phyloP scores from a whole-genome alignment of 2,329 filamentous ascomycete genomes.

The Ceratocystis lukuohia region DNA sequence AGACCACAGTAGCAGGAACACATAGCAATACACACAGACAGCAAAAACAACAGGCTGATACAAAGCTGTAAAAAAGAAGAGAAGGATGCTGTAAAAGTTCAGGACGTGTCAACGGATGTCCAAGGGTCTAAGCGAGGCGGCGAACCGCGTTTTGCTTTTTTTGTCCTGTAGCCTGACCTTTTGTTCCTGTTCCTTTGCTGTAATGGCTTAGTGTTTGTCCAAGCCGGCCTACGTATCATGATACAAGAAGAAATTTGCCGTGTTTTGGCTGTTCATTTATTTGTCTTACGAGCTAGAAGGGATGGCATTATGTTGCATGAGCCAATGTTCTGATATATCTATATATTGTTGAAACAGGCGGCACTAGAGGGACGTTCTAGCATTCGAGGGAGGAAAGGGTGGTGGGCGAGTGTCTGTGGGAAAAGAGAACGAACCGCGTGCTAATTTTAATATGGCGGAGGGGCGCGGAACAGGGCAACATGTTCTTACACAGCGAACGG shows the following conservation, averaged over 20 bases:
- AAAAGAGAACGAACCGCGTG: not conserved
- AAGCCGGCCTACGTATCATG: not conserved
- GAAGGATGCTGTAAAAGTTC: no score
- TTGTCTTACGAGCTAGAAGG: no score
- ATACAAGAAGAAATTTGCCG: not conserved
- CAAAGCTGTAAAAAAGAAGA: no score
- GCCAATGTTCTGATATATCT: not conserved
- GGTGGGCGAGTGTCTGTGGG: not conserved
- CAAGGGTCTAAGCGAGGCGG: no score
- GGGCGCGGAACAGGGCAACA: not conserved
- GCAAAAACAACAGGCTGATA: no score
- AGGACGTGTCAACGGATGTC: no score
- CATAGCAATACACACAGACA: no score
- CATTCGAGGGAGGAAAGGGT: not conserved
- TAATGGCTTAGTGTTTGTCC: not conserved
- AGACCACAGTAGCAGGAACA: no score
- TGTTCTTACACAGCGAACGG: not conserved
- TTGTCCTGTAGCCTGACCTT: not conserved
- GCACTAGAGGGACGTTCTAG: not conserved
- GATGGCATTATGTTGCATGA: not conserved
- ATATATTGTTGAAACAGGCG: not conserved
- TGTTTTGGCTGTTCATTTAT: not conserved
- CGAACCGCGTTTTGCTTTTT: no score
- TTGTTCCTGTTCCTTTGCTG: not conserved
- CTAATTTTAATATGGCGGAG: not conserved